These are phyloP conservation scores for Pisolithus tinctorius DNA, from an alignment of 768 basidiomycete species.

Conservation along the genomic window DNA sequence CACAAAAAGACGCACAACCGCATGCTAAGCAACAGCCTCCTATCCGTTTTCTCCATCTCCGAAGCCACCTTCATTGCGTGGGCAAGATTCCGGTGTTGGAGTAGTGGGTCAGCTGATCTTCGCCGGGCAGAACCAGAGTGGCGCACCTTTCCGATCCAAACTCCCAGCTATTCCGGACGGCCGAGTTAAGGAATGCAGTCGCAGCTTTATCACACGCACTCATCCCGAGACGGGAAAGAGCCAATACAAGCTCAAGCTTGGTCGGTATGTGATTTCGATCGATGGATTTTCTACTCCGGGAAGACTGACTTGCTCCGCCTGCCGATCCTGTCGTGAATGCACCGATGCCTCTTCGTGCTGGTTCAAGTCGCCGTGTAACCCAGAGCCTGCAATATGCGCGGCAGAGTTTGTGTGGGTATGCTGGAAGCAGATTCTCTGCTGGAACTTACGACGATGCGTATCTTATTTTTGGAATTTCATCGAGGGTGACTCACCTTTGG, in stretches of 20 bases:
- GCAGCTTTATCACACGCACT: slow-evolving; percentile 80
- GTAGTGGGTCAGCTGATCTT: not conserved
- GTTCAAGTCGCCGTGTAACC: too few species aligned
- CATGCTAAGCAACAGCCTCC: slow-evolving; percentile 79
- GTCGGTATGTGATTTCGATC: slow-evolving; percentile 62
- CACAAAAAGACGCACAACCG: slow-evolving; percentile 46
- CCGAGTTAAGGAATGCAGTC: slow-evolving; percentile 61
- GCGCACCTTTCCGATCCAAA: slow-evolving; percentile 69
- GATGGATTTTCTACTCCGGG: slow-evolving; percentile 39
- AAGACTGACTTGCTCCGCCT: not conserved
- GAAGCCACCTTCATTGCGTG: slow-evolving; percentile 67
- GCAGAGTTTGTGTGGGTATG: too few species aligned
- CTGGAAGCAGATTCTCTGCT: too few species aligned
- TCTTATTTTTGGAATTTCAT: too few species aligned
- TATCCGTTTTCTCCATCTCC: slow-evolving; percentile 65
- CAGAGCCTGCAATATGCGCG: not conserved
- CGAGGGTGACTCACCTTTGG: too few species aligned
- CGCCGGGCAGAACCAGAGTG: not conserved
- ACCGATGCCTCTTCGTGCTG: too few species aligned
- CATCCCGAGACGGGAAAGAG: slow-evolving; percentile 66
- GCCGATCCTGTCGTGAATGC: too few species aligned
- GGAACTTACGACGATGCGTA: too few species aligned
- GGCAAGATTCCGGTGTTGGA: slow-evolving; percentile 44
- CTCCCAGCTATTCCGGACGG: slow-evolving; percentile 55
- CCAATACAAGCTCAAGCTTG: slow-evolving; percentile 77